Conservation (phyloP, 2,329 filamentous ascomycete species). For the Neophaeococcomyces mojaviensis region DNA sequence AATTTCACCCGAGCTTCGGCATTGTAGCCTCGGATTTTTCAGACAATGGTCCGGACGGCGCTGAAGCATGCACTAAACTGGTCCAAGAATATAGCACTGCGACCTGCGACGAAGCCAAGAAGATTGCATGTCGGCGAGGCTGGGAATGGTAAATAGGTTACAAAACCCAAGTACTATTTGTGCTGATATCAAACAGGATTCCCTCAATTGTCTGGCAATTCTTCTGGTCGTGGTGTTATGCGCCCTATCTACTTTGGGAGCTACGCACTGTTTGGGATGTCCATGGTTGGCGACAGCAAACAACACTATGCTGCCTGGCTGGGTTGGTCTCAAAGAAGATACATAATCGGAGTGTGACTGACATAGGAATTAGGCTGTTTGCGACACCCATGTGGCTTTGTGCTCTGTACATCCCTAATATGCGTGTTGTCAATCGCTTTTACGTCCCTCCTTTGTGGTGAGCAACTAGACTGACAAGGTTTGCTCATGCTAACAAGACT, state of each 20-base stretch:
- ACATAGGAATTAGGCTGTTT: conserved; percentile 42
- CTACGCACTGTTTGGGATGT: conserved; percentile 56
- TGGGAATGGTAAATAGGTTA: conserved; percentile 53
- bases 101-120: conserved; percentile 34
- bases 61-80: not conserved
- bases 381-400: conserved; percentile 61
- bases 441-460: conserved; percentile 58
- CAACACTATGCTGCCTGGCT: conserved; percentile 44
- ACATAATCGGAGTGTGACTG: conserved; percentile 1
- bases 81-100: not conserved
- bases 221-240: conserved; percentile 56
- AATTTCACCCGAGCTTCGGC: conserved; percentile 51
- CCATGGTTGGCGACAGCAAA: conserved; percentile 60
- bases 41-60: not conserved
- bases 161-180: conserved; percentile 1
- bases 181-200: conserved; percentile 35
- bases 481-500: conserved; percentile 9
- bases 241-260: conserved; percentile 55
- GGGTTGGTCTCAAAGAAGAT: conserved; percentile 29
- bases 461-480: conserved; percentile 1
- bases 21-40: conserved; percentile 41
- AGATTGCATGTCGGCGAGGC: conserved; percentile 41
- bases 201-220: conserved; percentile 59
- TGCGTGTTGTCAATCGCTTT: conserved; percentile 43
- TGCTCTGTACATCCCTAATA: conserved; percentile 45